Evolutionary conservation across 2,329 filamentous ascomycete species (phyloP), one percentile per base, ranked within the genome.

Genomic region (Fusarium metavorans): DNA sequence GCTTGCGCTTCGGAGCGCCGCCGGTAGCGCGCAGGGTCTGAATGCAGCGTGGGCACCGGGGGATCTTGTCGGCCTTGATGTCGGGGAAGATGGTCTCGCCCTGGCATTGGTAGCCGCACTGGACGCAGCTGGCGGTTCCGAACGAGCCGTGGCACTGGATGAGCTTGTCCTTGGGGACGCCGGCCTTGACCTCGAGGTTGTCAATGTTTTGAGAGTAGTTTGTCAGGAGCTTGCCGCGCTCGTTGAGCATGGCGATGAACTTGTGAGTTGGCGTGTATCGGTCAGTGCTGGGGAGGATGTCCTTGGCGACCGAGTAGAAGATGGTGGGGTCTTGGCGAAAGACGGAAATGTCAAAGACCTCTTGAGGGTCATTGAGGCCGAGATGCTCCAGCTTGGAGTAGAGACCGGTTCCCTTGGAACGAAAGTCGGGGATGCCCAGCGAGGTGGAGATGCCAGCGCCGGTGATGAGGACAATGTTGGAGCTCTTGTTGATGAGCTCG

Each of bases 171-270:
- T 91, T 88, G 25, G 87, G 84, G 70, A 99, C 94, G 25, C 97
- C 97, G 0, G 96, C 96, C 79, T 94, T 92, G 71, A 92, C 90
- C 83, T 99, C 96, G 61, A 98, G 91, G 78, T 98, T 98, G 86
- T 99, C 97, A 80, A 99, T 98, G 83, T 99, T 99, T 82, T 99
- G 97, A 0, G 97, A 97, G 85, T 98, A 99, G 84, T 98, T 98
- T 48, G 95, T 98, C 69, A 98, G 89, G 8, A 99, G 89, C 83
- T 98, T 98, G 75, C 90, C 92, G 82, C 95, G 93, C 76, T 96
- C 89, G 83, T 99, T 94, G 39, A 99, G 89, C 77, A 98, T 88
- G 37, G 92, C 91, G 80, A 99, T 97, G 85, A 99, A 99, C 63
- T 93, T 92, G 86, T 99, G 97, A 0, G 97, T 98, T 0, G 96